Conservation (phyloP, 2,329 filamentous ascomycete species). For the Fusarium albosuccineum region DNA sequence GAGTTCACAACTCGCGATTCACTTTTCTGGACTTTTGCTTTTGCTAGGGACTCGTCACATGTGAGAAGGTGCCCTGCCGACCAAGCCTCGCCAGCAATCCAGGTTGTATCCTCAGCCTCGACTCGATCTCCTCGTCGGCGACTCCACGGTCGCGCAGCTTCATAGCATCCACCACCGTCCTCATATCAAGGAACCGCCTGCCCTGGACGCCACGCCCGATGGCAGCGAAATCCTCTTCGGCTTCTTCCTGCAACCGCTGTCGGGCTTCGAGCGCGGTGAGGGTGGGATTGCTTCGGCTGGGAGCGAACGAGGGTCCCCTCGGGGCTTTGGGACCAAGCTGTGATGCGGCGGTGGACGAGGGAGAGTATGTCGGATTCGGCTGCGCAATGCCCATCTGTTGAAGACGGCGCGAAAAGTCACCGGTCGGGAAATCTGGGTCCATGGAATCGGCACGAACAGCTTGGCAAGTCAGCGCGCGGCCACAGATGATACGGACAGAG, state of each 20-base stretch:
- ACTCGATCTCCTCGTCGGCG: conserved; percentile 59
- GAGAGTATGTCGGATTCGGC: conserved; percentile 66
- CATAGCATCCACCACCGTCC: conserved; percentile 61
- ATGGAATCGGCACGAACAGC: conserved; percentile 56
- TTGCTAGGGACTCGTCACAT: conserved; percentile 48
- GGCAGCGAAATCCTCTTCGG: conserved; percentile 59
- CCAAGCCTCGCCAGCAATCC: conserved; percentile 63
- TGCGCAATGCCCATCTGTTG: conserved; percentile 67
- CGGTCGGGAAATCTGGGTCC: conserved; percentile 57
- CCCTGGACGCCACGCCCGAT: conserved; percentile 52
- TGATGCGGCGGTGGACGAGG: conserved; percentile 60
- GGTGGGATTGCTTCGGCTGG: conserved; percentile 57
- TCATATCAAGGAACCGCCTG: conserved; percentile 62
- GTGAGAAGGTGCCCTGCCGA: conserved; percentile 54
- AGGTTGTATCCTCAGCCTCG: conserved; percentile 57
- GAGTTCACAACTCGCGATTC: conserved; percentile 3
- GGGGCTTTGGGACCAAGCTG: conserved; percentile 39
- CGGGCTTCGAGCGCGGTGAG: conserved; percentile 64
- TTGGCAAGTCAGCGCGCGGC: conserved; percentile 42
- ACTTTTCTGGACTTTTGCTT: not conserved
- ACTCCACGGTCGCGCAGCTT: conserved; percentile 58
- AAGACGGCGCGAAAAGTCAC: conserved; percentile 65
- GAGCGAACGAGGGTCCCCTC: conserved; percentile 46
- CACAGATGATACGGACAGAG: not conserved
- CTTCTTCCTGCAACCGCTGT: conserved; percentile 57